Evolutionary conservation across 108 stramenopile genomes (phyloP), one percentile per base, ranked within the genome.

Genomic region (Parmales sp.): DNA sequence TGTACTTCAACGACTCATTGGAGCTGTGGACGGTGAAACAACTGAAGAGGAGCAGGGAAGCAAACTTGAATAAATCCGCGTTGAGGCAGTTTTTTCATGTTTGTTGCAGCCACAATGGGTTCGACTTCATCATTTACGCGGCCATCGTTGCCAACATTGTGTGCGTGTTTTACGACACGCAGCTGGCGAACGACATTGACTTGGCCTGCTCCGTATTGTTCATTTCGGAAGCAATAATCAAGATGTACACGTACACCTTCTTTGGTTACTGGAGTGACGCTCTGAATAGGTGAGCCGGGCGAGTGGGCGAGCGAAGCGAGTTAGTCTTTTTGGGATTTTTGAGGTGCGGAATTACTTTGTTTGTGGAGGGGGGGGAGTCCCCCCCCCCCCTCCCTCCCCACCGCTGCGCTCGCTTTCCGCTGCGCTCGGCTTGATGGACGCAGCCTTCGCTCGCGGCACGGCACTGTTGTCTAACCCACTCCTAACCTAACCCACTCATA

Each of bases 1-100:
- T 77, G 76, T 36, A 63, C 23, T 77, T 37, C 72, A 77, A 77
- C 48, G 51, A 60, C 2, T 2, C 25, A 11, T 28, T 60, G 29
- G 54, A 60, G 16, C 5, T 4, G 26, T 60, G 54, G 54, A 60
- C 54, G 1, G 18, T 31, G 29, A 60, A 60, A 31, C 54, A 60
- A 31, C n/a, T 60, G 16, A 16, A 60, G 5, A 2, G 5, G 25
- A 34, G 31, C 22, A 2, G 13, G 11, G 29, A 60, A 31, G 29
- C 28, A 3, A 60, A 31, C 54, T 34, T 34, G 54, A 31, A 60
- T 28, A 60, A 34, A 31, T 31, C 25, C 3, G 11, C 37, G 37
- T n/a, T 19, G 64, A 64, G 39, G 4, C 2, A n/a, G 37, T 64
- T 39, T 4, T 19, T 39, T 1, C 60, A 36, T 36, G 4, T n/a